Evolutionary conservation across 441 rosid species (phyloP), one percentile per base, ranked within the genome.

Genomic region (Erysimum cheiri): DNA sequence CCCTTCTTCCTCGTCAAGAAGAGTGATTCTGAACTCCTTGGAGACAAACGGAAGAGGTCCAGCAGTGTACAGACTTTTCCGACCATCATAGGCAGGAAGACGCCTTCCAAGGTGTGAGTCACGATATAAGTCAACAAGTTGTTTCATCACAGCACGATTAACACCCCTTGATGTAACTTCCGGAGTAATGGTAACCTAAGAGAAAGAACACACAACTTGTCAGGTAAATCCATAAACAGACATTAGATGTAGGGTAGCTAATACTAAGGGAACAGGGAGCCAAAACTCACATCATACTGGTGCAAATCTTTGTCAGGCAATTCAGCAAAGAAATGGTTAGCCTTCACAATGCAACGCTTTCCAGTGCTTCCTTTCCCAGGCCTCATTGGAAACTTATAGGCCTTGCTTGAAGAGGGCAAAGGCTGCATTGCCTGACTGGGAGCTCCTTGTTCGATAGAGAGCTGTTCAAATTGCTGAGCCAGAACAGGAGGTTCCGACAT

Each of bases 301-400:
- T 92, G 94, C 80, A 94, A 77, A 79, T 94, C 99, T 64, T 90
- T 94, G 80, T 94, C 96, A 0, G 97, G 98, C 26, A 94, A 69
- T 55, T 94, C 89, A 12, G 97, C 97, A 79, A 88, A 87, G 77
- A 94, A 94, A 82, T 94, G 99, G 64, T 94, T 94, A 28, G 99
- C 99, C 83, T 90, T 94, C 2, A 94, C 96, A 4, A 90, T 83
- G 75, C 98, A 92, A 62, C 39, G 83, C 15, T 5, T 78, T 14
- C 99, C 98, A 32, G 50, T 24, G 54, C 49, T 78, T 49, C 99
- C 99, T 73, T 78, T 86, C 26, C 98, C 98, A 47, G 98, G 99
- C 43, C 97, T 85, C 65, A 80, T 83, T 8, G 99, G 99, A 80
- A 94, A 94, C 80, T 87, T 85, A 73, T 85, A 74, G 2, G 91